Evolutionary conservation across 1,284 basidiomycete species (phyloP).

Genomic region (Leccinum colubrinum): DNA sequence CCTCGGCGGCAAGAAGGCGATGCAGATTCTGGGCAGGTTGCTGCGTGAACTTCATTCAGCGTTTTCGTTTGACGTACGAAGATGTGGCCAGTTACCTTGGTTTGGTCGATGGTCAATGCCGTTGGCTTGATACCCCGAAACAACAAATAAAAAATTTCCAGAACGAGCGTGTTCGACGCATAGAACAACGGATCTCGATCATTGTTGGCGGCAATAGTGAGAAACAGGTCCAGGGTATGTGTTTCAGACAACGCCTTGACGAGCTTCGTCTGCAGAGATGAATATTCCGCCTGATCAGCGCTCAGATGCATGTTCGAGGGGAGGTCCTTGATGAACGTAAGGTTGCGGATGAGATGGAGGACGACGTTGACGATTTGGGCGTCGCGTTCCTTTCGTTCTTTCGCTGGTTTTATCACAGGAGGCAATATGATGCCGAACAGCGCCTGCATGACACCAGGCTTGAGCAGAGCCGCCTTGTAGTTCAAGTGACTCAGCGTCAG

Average conservation of each 20-base stretch:
- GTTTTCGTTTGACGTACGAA: background rate
- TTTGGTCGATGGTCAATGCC: constrained; percentile 64
- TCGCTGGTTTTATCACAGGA: constrained; percentile 58
- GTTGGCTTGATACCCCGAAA: constrained; percentile 74
- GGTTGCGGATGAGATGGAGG: constrained; percentile 88
- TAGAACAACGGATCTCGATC: constrained; percentile 73
- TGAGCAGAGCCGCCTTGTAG: constrained; percentile 81
- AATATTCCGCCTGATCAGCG: constrained; percentile 73
- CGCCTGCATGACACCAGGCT: constrained; percentile 63
- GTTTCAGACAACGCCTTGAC: constrained; percentile 72
- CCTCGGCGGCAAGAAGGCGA: constrained; percentile 72
- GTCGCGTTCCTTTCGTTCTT: constrained; percentile 76
- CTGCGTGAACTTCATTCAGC: constrained; percentile 34
- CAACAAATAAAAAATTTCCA: constrained; percentile 89
- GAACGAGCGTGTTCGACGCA: constrained; percentile 80
- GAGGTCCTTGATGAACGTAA: constrained; percentile 86
- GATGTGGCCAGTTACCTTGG: constrained; percentile 47
- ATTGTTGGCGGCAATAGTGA: constrained; percentile 80
- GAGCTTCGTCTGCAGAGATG: constrained; percentile 75
- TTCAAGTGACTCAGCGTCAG: constrained; percentile 76
- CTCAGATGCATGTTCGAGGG: constrained; percentile 66
- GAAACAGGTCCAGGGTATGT: constrained; percentile 73
- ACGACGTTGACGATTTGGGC: constrained; percentile 84
- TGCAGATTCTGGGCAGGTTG: constrained; percentile 69
- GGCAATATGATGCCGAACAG: constrained; percentile 71